Evolutionary conservation across 768 basidiomycete genomes (phyloP), one percentile per base, ranked within the genome.

Genomic region (Pholiota conissans): DNA sequence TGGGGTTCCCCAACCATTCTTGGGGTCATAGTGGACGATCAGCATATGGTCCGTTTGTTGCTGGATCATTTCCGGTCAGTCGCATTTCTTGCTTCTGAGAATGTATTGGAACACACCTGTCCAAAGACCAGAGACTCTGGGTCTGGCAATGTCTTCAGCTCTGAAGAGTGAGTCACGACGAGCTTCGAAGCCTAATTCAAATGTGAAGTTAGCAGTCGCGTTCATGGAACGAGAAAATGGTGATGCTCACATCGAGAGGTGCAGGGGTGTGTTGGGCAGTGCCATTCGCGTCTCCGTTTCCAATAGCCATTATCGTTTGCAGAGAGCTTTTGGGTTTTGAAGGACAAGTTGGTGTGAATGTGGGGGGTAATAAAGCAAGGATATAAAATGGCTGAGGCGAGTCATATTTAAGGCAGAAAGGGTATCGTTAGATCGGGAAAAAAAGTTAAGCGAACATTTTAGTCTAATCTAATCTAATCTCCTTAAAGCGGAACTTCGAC

Each of bases 1-100:
- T 0, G 90, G 90, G 1, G 78, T 72, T 7, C 82, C 82, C 90
- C 90, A 92, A 9, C 90, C 90, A 3, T 71, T 76, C 16, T 68
- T 61, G 0, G 87, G 85, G 49, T 86, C 77, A 72, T 84, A 90
- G n/a, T 79, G 76, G 22, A 80, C 74, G 32, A 86, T 71, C 28
- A 90, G 79, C 90, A 93, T 93, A 69, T 94, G 90, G 72, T 94
- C 90, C 4, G 84, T 84, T 67, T 82, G 79, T n/a, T 74, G 72
- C 85, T 87, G 60, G 28, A 35, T 34, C 35, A 27, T 37, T 47
- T 13, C 35, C 24, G 18, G 22, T 56, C 26, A 49, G 37, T 48
- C 46, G 11, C 22, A n/a, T 10, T 9, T 20, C 6, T 18, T 13
- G 11, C 29, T 28, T 11, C 47, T 6, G 2, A 22, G 5, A 50